phyloP scores from a whole-genome alignment of 1,284 basidiomycete genomes.

The Exsudoporus floridanus region DNA sequence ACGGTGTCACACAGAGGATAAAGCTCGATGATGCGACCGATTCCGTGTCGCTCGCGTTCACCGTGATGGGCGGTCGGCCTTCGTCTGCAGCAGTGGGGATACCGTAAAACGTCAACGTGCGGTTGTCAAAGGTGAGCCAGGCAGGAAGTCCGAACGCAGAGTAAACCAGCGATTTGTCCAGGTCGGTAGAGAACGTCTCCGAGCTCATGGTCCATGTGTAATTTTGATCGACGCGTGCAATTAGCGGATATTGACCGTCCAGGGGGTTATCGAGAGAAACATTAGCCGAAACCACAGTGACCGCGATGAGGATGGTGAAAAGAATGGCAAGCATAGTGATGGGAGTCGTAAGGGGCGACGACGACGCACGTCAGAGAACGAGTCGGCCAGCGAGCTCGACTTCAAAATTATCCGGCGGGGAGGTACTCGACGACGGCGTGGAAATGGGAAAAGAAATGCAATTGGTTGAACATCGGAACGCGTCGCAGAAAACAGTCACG shows the following conservation, averaged over 20 bases:
- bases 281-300: constrained; percentile 39
- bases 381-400: constrained; percentile 62
- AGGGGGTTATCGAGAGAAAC: constrained; percentile 53
- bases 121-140: constrained; percentile 67
- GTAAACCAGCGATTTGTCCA: constrained; percentile 44
- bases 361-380: constrained; percentile 43
- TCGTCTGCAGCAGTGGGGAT: constrained; percentile 56
- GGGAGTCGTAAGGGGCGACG: constrained; percentile 42
- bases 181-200: constrained; percentile 56
- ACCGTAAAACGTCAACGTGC: constrained; percentile 53
- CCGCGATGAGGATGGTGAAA: constrained; percentile 47
- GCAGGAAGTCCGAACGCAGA: constrained; percentile 51
- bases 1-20: constrained; percentile 60
- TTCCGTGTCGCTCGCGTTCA: constrained; percentile 54
- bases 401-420: constrained; percentile 17
- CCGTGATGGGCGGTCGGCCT: constrained; percentile 52
- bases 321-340: constrained; percentile 66
- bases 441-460: constrained; percentile 10
- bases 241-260: constrained; percentile 58
- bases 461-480: constrained; percentile 18
- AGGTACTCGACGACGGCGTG: constrained; percentile 4
- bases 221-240: constrained; percentile 56
- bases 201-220: constrained; percentile 66
- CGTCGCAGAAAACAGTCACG: constrained; percentile 30
- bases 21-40: constrained; percentile 53